Evolutionary conservation across 164 flowering plant genomes (phyloP), one percentile per base, ranked within the genome.

Genomic region (Platanus orientalis): DNA sequence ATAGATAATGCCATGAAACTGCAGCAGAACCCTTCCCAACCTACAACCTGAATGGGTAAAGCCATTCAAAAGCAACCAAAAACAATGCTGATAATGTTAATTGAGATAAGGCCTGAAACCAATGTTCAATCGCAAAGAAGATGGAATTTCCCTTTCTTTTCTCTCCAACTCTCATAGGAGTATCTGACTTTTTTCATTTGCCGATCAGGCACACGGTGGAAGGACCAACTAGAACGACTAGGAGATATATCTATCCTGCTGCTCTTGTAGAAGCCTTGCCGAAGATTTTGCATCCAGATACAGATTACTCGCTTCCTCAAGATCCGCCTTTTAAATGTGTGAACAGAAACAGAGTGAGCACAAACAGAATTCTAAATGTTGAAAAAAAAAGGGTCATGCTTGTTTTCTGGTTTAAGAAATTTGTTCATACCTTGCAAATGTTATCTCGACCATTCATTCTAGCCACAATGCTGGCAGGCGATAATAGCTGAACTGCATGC

Each of bases 201-300:
- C 42, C 12, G 42, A 3, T 7, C 42, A 36, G 12, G 12, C n/a
- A 14, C 12, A 36, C 9, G 42, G 13, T 7, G 9, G 42, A 36
- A 7, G 42, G 4, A 36, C 42, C 42, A 36, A 7, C 13, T 4
- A 32, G 42, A 36, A 36, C 12, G 42, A 36, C 42, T 36, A 36
- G 1, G 42, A 36, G 42, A 36, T 36, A 14, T 36, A 1, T 81
- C 87, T 83, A 34, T 84, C 97, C 62, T 84, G 89, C 69, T 90
- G 94, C 80, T 90, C 97, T 60, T 93, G 98, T 59, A 93, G 95
- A 73, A 93, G 80, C 77, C 67, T 89, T 1, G 95, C 98, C 2
- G 98, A 93, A 61, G 97, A 89, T 75, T 90, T 90, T 63, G 98
- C 98, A 75, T 90, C 96, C 40, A 86, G 80, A 69, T 90, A 93